Evolutionary conservation across 2,329 filamentous ascomycete genomes (phyloP).

Genomic region (Grosmannia huntii): DNA sequence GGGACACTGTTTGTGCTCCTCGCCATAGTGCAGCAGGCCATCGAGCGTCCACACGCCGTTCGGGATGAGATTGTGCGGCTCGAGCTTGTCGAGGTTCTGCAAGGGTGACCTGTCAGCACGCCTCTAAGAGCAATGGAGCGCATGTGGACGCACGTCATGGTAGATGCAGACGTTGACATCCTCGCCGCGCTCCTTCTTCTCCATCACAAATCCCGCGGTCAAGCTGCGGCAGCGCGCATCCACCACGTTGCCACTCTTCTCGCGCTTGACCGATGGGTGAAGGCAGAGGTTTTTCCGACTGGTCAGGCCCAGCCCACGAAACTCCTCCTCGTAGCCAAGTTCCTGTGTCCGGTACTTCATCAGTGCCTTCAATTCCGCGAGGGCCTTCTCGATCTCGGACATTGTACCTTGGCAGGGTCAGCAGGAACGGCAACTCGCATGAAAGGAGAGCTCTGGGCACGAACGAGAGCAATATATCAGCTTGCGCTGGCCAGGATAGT

Average conservation of each 20-base stretch:
- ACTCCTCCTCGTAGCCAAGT: slow-evolving; percentile 85
- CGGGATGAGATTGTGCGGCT: slow-evolving; percentile 88
- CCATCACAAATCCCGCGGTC: slow-evolving; percentile 92
- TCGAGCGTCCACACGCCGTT: slow-evolving; percentile 95
- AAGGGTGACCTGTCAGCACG: background rate
- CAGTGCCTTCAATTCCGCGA: slow-evolving; percentile 77
- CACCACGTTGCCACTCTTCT: slow-evolving; percentile 89
- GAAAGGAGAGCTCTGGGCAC: slow-evolving; percentile 3
- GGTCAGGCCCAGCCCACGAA: slow-evolving; percentile 79
- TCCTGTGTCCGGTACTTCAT: slow-evolving; percentile 92
- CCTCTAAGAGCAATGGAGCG: background rate
- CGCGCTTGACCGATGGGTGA: slow-evolving; percentile 87
- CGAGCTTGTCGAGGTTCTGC: slow-evolving; percentile 74
- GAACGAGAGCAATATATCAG: slow-evolving; percentile 93
- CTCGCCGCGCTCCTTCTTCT: slow-evolving; percentile 92
- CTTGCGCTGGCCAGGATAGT: slow-evolving; percentile 86
- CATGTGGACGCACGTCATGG: slow-evolving; percentile 54
- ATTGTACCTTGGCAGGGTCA: slow-evolving; percentile 53
- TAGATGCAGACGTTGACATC: slow-evolving; percentile 91
- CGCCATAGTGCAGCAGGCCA: slow-evolving; percentile 75
- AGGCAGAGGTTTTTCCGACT: slow-evolving; percentile 96
- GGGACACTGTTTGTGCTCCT: slow-evolving; percentile 91
- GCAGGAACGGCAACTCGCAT: background rate
- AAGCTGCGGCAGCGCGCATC: slow-evolving; percentile 93
- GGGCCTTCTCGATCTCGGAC: slow-evolving; percentile 97